A percentile compares a stretch with the other conserved stretches of the same genome.
Evolutionary conservation across 352 stramenopile species (phyloP).

Genomic region (Phytophthora capsici): DNA sequence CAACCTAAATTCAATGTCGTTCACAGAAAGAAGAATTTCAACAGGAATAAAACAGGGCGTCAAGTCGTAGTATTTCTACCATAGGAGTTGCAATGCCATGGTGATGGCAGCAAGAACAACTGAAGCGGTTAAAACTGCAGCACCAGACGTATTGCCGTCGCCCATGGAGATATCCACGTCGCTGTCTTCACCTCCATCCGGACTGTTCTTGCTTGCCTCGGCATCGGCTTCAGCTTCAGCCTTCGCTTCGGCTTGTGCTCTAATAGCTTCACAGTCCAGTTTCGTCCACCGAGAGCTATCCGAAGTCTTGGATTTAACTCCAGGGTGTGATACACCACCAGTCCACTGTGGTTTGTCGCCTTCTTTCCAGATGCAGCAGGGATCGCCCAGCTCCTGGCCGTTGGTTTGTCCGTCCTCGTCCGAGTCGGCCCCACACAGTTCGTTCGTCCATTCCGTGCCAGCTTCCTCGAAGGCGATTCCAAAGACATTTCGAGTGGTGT

Average conservation of each 20-base stretch:
- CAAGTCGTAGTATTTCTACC: too few species aligned
- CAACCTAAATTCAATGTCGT: too few species aligned
- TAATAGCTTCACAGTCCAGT: slow-evolving; percentile 20
- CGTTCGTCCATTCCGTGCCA: slow-evolving; percentile 41
- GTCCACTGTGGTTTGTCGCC: slow-evolving; percentile 17
- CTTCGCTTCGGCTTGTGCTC: slow-evolving; percentile 21
- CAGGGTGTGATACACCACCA: slow-evolving; percentile 35
- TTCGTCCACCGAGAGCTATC: slow-evolving; percentile 26
- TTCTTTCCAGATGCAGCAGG: slow-evolving; percentile 68
- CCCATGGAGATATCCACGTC: slow-evolving; percentile 34
- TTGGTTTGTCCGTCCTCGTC: slow-evolving; percentile 86
- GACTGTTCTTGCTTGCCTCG: slow-evolving; percentile 30
- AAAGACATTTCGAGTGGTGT: slow-evolving; percentile 47
- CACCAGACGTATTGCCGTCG: slow-evolving; percentile 2
- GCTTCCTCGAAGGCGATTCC: slow-evolving; percentile 47
- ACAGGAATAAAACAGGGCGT: too few species aligned
- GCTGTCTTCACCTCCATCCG: slow-evolving; percentile 25
- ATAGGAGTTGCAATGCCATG: background rate
- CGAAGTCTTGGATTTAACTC: slow-evolving; percentile 24
- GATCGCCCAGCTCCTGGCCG: slow-evolving; percentile 83
- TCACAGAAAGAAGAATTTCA: too few species aligned
- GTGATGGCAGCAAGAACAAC: slow-evolving; percentile 4
- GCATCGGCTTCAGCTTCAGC: slow-evolving; percentile 13
- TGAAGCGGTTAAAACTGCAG: background rate
- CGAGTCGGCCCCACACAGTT: slow-evolving; percentile 68